Evolutionary conservation across 331 rosid genomes (phyloP), one percentile per base, ranked within the genome.

Genomic region (Arachis monticola): DNA sequence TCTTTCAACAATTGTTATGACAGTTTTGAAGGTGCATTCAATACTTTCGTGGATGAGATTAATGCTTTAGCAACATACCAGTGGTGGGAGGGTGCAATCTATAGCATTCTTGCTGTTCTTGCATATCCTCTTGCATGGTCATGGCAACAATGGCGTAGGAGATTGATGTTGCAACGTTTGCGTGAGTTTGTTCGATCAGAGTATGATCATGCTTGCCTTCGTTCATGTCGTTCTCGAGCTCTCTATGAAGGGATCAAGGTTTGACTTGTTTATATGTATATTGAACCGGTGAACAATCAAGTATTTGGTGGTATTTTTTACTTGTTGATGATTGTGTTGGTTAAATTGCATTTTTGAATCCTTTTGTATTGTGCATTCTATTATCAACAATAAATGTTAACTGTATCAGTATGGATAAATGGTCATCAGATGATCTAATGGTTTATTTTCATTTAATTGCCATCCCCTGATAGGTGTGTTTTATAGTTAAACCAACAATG

Each of bases 211-310:
- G 89, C 98, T 48, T 95, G 99, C 85, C 89, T 95, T 71, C 86
- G 89, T 50, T 95, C 99, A 75, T 95, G 99, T 77, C 97, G 98
- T 52, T 95, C 99, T 50, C 96, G 99, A 70, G 99, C 99, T 69
- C 92, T 95, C 11, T 95, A 95, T 79, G 98, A 95, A 87, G 99
- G 99, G 79, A 92, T 95, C 46, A 95, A 95, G 99, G 99, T 95
- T 75, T 70, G 88, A 45, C 50, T 69, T 76, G 70, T 69, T 62
- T 58, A 22, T 75, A 30, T 72, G 67, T 30, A 17, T 71, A 46
- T 59, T 70, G 46, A 62, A 11, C 64, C 60, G 6, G 50, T 69
- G 17, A 56, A 65, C 44, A 40, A 40, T 77, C 41, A 46, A 40
- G 35, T 13, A 6, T 64, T 64, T 77, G 76, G 65, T 51, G 42